Evolutionary conservation across 2,329 filamentous ascomycete species (phyloP), one percentile per base, ranked within the genome.

Genomic region (Sporothrix pseudoabietina): DNA sequence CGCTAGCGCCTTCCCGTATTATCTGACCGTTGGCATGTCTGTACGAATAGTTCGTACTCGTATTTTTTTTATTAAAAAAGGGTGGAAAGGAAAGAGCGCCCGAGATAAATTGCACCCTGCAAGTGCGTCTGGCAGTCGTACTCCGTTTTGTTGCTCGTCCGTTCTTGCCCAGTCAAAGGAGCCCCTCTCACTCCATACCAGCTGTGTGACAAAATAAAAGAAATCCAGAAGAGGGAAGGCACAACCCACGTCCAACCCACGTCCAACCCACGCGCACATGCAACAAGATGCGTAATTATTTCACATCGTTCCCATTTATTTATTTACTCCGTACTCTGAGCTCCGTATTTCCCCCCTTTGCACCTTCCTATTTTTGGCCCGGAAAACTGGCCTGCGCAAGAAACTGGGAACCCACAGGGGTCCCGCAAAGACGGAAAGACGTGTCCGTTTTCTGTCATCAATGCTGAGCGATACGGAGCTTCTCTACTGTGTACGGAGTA

Each of bases 361-460:
- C 66, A 54, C 32, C 30, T 69, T 54, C 65, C 44, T 69, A 69
- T 69, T 69, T 69, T 55, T 69, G 66, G 49, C 49, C 57, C 10
- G 41, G 3, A 22, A 35, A 52, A 52, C 30, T 69, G 30, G 66
- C 47, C 66, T 54, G 30, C 26, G 44, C 47, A 16, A 22, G 22
- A 39, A 54, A 39, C 19, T 19, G 14, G 22, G 22, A 54, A 39
- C 19, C 26, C 44, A 26, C 61, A 44, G 39, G 39, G 61, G 9
- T 26, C 19, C 1, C 26, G 57, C 16, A 35, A 41, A 61, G 57
- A 61, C 44, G 44, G 14, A 14, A 49, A 49, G 44, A 49, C n/a
- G 39, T 47, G 59, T 35, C 35, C 19, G 61, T 65, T 47, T 19
- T 19, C 41, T 65, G 41, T 19, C 61, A 71, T 14, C 10, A 49